Percentiles rank a stretch among this genome's conserved stretches.
phyloP scores from a whole-genome alignment of 2,329 filamentous ascomycete genomes.

The Trichoderma arundinaceum region DNA sequence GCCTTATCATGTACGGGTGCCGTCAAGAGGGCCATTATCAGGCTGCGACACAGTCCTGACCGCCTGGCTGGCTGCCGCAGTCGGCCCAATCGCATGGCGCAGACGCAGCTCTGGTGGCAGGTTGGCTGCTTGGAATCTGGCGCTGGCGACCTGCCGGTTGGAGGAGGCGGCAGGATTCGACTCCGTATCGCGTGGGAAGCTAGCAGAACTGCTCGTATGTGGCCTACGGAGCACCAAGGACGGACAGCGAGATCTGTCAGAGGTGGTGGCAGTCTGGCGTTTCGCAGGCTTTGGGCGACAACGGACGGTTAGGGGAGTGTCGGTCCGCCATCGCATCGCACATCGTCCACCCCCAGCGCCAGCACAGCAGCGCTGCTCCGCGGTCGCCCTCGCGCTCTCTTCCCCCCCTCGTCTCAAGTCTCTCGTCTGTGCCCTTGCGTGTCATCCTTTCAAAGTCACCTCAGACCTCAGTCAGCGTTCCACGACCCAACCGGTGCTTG shows the following conservation, averaged over 20 bases:
- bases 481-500: slow-evolving; percentile 16
- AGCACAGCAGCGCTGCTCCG: too few relatives aligned
- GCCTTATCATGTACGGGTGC: slow-evolving; percentile 20
- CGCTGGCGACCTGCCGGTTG: slow-evolving; percentile 20
- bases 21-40: slow-evolving; percentile 7
- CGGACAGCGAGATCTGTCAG: too few relatives aligned
- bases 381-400: too few relatives aligned
- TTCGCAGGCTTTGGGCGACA: neutral
- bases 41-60: slow-evolving; percentile 28
- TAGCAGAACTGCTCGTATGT: too few relatives aligned
- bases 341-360: slow-evolving; percentile 6
- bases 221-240: too few relatives aligned
- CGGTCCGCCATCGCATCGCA: neutral
- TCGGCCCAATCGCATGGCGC: slow-evolving; percentile 14
- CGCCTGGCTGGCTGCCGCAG: slow-evolving; percentile 17
- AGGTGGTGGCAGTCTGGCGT: too few relatives aligned
- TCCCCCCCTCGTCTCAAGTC: neutral
- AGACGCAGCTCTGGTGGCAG: slow-evolving; percentile 23
- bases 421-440: neutral
- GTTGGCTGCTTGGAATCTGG: slow-evolving; percentile 17
- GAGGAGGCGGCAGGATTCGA: slow-evolving; percentile 8
- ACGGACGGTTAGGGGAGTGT: slow-evolving; percentile 11
- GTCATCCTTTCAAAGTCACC: too few relatives aligned
- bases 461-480: slow-evolving; percentile 6
- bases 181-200: neutral